Evolutionary conservation across 768 basidiomycete genomes (phyloP), one percentile per base, ranked within the genome.

Genomic region (Harrya chromipes): DNA sequence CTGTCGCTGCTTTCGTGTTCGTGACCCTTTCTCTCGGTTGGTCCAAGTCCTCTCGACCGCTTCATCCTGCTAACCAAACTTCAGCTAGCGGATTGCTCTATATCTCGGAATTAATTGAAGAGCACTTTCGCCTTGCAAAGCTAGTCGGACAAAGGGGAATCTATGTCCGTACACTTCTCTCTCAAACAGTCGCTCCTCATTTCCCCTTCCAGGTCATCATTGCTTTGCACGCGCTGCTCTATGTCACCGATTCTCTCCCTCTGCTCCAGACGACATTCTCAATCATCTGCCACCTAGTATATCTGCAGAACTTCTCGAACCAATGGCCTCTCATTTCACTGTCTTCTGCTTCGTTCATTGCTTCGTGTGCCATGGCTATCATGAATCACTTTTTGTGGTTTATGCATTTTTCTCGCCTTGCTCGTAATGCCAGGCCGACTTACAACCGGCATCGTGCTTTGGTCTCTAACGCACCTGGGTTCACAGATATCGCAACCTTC

Each of bases 331-430:
- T 91, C 64, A 97, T 99, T 59, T 94, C 91, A 2, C 79, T 99
- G 41, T 80, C 90, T 14, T 97, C 94, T 0, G 64, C 73, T 17
- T 81, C 83, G 6, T 98, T 99, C 76, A 68, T 98, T 40, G 77
- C 81, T 0, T 97, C 94, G 0, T 97, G 94, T 68, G 55, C 78
- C 17, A 72, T 94, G 47, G 95, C 97, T 55, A 79, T 99, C 49
- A 67, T 73, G 1, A 92, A 97, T 72, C 97, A 98, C 69, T 97
- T 97, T 64, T 67, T 91, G 35, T 97, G 94, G 91, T 99, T 99
- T 75, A 92, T 90, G 72, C 80, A 98, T 71, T 98, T 98, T 68
- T 82, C 94, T 37, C 79, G 72, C 24, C 59, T 85, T 34, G 81
- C 85, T 9, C 82, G 81, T 49, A 80, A 85, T 31, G 80, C 84